Evolutionary conservation across 495 filamentous ascomycete genomes (phyloP).

Genomic region (Sphaerosporella brunnea): DNA sequence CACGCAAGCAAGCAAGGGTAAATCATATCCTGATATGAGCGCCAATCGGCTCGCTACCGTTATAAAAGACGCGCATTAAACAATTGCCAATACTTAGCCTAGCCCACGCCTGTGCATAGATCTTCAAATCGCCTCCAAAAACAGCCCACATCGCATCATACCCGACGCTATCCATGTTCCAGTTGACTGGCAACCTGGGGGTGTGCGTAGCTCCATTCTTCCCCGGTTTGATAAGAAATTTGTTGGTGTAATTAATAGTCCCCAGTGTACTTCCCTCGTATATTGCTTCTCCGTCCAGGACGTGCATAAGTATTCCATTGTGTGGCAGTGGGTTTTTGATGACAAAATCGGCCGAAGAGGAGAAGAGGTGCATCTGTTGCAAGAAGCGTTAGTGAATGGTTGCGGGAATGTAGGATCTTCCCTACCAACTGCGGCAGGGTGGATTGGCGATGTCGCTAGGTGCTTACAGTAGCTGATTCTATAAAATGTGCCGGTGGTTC

Average conservation of each 20-base stretch:
- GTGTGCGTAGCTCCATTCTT: conserved; percentile 34
- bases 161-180: conserved; percentile 58
- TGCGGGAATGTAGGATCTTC: conserved; percentile 60
- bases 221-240: conserved; percentile 65
- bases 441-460: too few species aligned
- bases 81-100: conserved; percentile 51
- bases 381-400: not conserved
- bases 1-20: too few species aligned
- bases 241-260: conserved; percentile 49
- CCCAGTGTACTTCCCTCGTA: conserved; percentile 70
- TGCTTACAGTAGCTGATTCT: conserved; percentile 65
- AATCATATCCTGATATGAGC: conserved; percentile 16
- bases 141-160: conserved; percentile 65
- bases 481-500: conserved; percentile 49
- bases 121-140: conserved; percentile 60
- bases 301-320: conserved; percentile 55
- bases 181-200: conserved; percentile 63
- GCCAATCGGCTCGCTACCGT: conserved; percentile 13
- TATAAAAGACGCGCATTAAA: conserved; percentile 44
- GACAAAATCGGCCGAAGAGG: conserved; percentile 71
- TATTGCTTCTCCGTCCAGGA: conserved; percentile 64
- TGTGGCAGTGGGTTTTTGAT: conserved; percentile 58
- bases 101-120: conserved; percentile 62
- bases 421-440: too few species aligned
- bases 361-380: conserved; percentile 55